Conservation (phyloP, 179 eudicot genomes). For the Pouteria campechiana region DNA sequence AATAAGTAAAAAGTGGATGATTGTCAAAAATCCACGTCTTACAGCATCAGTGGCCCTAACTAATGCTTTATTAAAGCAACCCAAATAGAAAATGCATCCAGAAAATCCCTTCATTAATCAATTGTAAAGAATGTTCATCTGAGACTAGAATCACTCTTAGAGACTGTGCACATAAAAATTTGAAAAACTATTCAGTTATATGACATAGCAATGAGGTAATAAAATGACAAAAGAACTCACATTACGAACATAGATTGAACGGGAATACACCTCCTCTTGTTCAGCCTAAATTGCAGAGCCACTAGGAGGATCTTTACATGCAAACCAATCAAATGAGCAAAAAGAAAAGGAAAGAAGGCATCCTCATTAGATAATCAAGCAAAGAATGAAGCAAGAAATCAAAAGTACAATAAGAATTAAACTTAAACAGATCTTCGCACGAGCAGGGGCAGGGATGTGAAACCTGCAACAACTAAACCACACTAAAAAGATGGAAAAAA, state of each 20-base stretch:
- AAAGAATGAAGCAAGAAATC: too few species aligned
- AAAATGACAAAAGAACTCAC: constrained; percentile 37
- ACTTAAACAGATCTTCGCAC: too few species aligned
- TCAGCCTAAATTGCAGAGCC: constrained; percentile 57
- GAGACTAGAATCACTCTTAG: neutral
- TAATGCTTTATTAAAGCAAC: neutral
- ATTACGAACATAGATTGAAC: constrained; percentile 84
- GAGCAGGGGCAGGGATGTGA: too few species aligned
- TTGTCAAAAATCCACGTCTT: too few species aligned
- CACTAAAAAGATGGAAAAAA: too few species aligned
- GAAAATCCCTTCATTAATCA: neutral
- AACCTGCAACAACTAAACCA: too few species aligned
- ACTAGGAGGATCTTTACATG: constrained; percentile 59
- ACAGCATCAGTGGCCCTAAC: too few species aligned
- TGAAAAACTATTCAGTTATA: neutral
- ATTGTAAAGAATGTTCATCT: neutral
- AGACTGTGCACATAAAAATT: too few species aligned
- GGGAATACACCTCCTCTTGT: constrained; percentile 69
- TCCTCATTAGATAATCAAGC: too few species aligned
- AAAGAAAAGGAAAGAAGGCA: neutral
- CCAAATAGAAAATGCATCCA: neutral
- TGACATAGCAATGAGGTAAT: constrained; percentile 1
- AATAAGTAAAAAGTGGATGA: too few species aligned
- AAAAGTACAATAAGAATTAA: too few species aligned
- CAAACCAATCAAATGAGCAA: neutral